Base-by-base conservation (phyloP, 208 protist genomes). In the Leishmania lainsoni region DNA sequence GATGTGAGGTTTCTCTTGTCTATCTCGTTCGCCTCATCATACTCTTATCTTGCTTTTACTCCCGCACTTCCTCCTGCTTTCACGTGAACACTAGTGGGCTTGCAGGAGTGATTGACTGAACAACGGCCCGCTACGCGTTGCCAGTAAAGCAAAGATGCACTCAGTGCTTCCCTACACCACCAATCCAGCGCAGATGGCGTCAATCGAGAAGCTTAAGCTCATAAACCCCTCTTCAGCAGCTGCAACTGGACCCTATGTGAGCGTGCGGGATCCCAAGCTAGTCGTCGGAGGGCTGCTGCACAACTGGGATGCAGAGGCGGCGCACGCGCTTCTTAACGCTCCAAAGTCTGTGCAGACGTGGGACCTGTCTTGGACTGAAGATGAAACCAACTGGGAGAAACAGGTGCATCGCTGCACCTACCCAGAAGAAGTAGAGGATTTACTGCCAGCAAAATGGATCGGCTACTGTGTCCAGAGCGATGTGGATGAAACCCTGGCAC, bases 371-470 rank as follows among this genome's bases (percentile, higher is more conserved):
- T 98, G 95, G 93, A 92, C 87, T 0, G 93, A 93, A 58, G 88
- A 91, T 45, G 95, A 98, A 87, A 81, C 83, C 1, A 86, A 91
- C 86, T 98, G 92, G 91, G 92, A 96, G 73, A 84, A 90, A 48
- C 87, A 89, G 74, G 95, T 97, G 70, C 88, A 86, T 56, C 83
- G 87, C 39, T 96, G 93, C 86, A 93, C 81, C 29, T 89, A 85
- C 51, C 95, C 95, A 2, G 95, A 98, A 61, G 95, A 96, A 75
- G 93, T 97, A 45, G 95, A 98, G 83, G 91, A 89, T 51, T 88
- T 98, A 51, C 81, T 98, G 59, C 95, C 95, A 0, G 80, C 89
- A 39, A 96, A 95, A 80, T 98, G 95, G 93, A 92, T 98, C 49
- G 95, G 93, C 68, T 97, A 98, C 89, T 87, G 89, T 73, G 81